Percentiles rank a stretch among this genome's conserved stretches.
Evolutionary conservation across 2,329 filamentous ascomycete species (phyloP).

Genomic region (Fusarium sp.): DNA sequence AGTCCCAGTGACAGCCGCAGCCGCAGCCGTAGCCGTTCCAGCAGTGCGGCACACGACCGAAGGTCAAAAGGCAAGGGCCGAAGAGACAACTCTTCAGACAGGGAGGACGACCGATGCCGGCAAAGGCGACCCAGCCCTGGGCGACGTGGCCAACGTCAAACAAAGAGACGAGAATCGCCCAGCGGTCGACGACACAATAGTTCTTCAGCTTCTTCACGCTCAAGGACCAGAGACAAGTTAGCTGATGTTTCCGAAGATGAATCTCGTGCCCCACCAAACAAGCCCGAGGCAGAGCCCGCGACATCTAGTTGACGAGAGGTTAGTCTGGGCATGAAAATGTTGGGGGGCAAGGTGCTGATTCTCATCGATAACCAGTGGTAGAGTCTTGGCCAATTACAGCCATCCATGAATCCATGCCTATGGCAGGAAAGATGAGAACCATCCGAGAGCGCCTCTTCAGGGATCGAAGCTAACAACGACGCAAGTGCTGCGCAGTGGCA

Average conservation of each 20-base stretch:
- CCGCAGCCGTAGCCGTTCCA: constrained; percentile 14
- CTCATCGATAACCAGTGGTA: background rate
- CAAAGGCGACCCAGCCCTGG: constrained; percentile 16
- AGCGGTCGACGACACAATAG: constrained; percentile 59
- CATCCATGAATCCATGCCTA: background rate
- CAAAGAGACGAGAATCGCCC: constrained; percentile 31
- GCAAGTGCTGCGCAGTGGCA: constrained; percentile 13
- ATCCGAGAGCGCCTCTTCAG: constrained; percentile 9
- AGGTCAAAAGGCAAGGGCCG: constrained; percentile 26
- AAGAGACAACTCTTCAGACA: constrained; percentile 26
- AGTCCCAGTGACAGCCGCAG: constrained; percentile 20
- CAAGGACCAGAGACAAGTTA: constrained; percentile 63
- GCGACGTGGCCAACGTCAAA: constrained; percentile 18
- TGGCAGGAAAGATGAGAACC: constrained; percentile 30
- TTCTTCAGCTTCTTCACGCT: constrained; percentile 65
- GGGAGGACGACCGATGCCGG: constrained; percentile 19
- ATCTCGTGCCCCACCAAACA: constrained; percentile 35
- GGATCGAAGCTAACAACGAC: constrained; percentile 31
- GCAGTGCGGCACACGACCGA: constrained; percentile 33
- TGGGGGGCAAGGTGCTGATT: constrained; percentile 13
- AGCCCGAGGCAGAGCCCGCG: constrained; percentile 26
- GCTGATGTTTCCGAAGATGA: constrained; percentile 65
- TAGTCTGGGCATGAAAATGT: constrained; percentile 22
- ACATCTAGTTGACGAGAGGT: constrained; percentile 35
- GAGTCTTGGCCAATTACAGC: constrained; percentile 3